Evolutionary conservation across 2,329 filamentous ascomycete genomes (phyloP).

Genomic region (Phaeoacremonium minimum): DNA sequence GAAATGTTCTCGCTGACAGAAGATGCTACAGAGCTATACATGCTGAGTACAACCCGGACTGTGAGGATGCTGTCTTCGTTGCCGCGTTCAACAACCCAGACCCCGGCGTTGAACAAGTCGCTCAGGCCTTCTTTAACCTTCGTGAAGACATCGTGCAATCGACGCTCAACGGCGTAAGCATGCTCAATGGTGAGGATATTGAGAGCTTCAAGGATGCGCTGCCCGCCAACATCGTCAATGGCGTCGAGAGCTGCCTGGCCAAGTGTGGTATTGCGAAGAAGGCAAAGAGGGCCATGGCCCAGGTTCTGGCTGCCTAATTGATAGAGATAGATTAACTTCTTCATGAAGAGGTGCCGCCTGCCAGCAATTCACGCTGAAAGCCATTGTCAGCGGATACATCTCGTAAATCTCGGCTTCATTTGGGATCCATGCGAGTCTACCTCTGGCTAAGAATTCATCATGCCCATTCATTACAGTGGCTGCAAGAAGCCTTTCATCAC

Average conservation of each 20-base stretch:
- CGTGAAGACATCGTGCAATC: conserved; percentile 32
- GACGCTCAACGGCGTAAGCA: conserved; percentile 27
- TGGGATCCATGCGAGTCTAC: no score
- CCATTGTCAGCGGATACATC: no score
- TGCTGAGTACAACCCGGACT: conserved; percentile 47
- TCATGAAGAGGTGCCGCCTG: no score
- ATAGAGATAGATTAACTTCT: not conserved
- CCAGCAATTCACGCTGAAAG: no score
- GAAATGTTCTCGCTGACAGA: not conserved
- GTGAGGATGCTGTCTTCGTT: conserved; percentile 41
- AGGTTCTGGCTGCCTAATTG: conserved; percentile 8
- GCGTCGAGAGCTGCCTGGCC: conserved; percentile 44
- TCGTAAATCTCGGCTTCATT: no score
- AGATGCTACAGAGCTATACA: conserved; percentile 32
- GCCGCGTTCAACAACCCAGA: conserved; percentile 41
- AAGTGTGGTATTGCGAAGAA: conserved; percentile 39
- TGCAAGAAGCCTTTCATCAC: no score
- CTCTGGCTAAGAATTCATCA: no score
- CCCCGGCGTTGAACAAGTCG: conserved; percentile 38
- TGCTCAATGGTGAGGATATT: conserved; percentile 21
- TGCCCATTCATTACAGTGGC: no score
- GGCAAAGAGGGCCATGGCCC: conserved; percentile 20
- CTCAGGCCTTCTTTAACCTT: conserved; percentile 42
- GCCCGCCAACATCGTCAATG: conserved; percentile 44
- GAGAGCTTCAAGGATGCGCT: conserved; percentile 32